Evolutionary conservation across 192 early-diverging fungal species (phyloP), one percentile per base, ranked within the genome.

Genomic region (Phycomyces nitens): DNA sequence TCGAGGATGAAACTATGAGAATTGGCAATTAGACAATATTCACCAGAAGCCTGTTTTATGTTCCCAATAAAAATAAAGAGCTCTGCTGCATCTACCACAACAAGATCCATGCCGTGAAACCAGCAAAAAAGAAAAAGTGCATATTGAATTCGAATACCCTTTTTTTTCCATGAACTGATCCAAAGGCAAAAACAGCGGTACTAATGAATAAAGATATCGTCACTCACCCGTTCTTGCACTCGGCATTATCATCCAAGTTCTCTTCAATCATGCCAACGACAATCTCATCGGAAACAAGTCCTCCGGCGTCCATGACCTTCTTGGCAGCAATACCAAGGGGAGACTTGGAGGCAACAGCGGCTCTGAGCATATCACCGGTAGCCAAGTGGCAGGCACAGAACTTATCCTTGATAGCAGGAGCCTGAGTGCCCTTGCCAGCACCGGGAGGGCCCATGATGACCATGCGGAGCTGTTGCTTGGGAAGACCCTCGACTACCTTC

Each of bases 221-320:
- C 23, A 68, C 72, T 53, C 73, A 85, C 83, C 97, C 97, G 69
- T 93, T 92, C 80, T 89, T 89, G 89, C 97, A 99, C 77, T 93
- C 94, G 47, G 84, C 59, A 86, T 98, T 98, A 76, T 84, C 88
- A 62, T 94, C 88, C 61, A 99, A 80, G 84, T 99, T 98, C 61
- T 98, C 93, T 77, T 91, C 77, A 83, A 99, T 99, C 81, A 99
- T 88, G 70, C 84, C 86, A 59, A 99, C 91, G 84, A 99, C 90
- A 79, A 99, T 97, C 75, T 99, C 97, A 81, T 99, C 97, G 67
- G 86, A 88, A 56, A 99, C 97, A 53, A 99, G 84, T 56, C 91
- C 95, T 62, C 97, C 97, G 20, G 91, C 88, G 69, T 99, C 97
- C 97, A 99, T 99, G 76, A 99, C 86, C 85, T 94, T 95, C 86